Evolutionary conservation across 2,329 filamentous ascomycete species (phyloP), one percentile per base, ranked within the genome.

Genomic region (Lachnellula willkommii): DNA sequence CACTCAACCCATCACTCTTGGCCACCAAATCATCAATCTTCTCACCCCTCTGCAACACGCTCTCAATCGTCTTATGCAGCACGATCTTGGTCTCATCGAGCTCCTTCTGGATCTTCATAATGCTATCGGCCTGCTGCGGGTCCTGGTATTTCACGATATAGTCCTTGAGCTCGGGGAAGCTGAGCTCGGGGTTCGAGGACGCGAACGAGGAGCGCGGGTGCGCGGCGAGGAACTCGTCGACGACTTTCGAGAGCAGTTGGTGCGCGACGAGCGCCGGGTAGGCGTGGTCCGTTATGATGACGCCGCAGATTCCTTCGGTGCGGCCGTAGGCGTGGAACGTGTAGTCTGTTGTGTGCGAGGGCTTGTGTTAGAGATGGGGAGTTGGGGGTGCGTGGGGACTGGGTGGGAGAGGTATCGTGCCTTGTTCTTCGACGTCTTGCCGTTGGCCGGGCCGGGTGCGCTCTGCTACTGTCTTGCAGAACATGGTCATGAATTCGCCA

Each of bases 51-150:
- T 96, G 87, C 68, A 96, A 73, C 57, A 87, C 85, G 68, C 84
- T 89, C 77, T 95, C 88, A 67, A 96, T 96, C 46, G 94, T 96
- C 82, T 97, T 95, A 77, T 97, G 91, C 66, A 99, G 79, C 57
- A 96, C 87, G 69, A 95, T 92, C 82, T 96, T 97, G 59, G 93
- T 97, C 79, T 96, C 92, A 69, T 97, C 92, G 59, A 99, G 80
- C 77, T 99, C 91, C 75, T 90, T 88, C 74, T 97, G 93, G 67
- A 99, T 96, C 80, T 90, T 92, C 79, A 90, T 83, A 70, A 97
- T 95, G 74, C 87, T 93, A 75, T 95, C 91, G 63, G 90, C 92
- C 75, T 95, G 82, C 68, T 85, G 79, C 12, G 93, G 91, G 72
- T 96, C 89, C 76, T 70, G 68, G 43, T 70, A 70, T 64, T 87